Percentiles rank a stretch among this genome's conserved stretches.
These are phyloP conservation scores for Lipomyces chichibuensis DNA, from an alignment of 805 yeast genomes.

Conservation along the genomic window DNA sequence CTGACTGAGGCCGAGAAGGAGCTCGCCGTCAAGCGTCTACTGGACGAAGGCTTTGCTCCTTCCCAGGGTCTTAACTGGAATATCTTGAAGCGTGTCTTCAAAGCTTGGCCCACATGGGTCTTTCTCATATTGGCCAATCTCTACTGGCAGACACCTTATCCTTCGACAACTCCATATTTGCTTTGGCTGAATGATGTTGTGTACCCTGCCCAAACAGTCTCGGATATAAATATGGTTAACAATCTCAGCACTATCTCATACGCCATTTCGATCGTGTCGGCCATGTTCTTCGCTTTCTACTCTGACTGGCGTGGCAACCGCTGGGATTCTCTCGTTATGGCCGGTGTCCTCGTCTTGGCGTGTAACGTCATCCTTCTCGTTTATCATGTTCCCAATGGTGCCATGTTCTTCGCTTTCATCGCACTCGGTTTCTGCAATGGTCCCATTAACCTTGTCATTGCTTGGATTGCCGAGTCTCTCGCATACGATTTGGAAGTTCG, in stretches of 20 bases:
- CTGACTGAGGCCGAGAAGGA: constrained; percentile 36
- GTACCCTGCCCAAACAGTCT: background rate
- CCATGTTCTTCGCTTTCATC: constrained; percentile 29
- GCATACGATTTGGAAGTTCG: constrained; percentile 29
- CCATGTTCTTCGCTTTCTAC: constrained; percentile 32
- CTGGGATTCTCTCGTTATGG: constrained; percentile 25
- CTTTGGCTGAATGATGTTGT: constrained; percentile 8
- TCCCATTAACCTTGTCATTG: constrained; percentile 30
- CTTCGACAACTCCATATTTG: constrained; percentile 13
- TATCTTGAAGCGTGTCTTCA: constrained; percentile 8
- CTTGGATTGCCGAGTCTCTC: constrained; percentile 30
- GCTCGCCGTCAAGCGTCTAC: constrained; percentile 34
- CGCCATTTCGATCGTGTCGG: constrained; percentile 27
- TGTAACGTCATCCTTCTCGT: constrained; percentile 25
- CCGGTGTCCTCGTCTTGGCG: constrained; percentile 26
- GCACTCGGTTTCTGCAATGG: constrained; percentile 30
- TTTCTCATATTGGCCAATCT: constrained; percentile 27
- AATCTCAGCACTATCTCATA: constrained; percentile 22
- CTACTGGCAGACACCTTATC: constrained; percentile 23
- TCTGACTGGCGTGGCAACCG: constrained; percentile 32
- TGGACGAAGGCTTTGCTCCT: constrained; percentile 29
- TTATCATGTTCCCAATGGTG: constrained; percentile 23
- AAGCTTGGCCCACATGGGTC: constrained; percentile 29
- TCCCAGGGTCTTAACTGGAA: constrained; percentile 2
- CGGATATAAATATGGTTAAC: constrained; percentile 9